These are phyloP conservation scores for Yamadazyma ubonensis DNA, from an alignment of 805 yeast species.

Conservation along the genomic window DNA sequence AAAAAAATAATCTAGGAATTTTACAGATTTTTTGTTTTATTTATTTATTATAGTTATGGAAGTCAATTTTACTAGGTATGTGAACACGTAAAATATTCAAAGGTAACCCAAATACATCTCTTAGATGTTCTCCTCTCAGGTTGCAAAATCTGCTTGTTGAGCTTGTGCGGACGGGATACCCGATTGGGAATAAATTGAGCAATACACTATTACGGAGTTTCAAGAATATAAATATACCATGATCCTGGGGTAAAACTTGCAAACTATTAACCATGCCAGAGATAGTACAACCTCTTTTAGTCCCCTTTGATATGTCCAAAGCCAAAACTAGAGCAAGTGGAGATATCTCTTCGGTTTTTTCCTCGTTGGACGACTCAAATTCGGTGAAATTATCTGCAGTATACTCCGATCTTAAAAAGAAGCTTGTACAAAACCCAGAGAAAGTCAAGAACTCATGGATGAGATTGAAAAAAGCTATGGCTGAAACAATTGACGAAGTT, in stretches of 20 bases:
- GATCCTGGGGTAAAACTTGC: no score
- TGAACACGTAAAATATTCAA: no score
- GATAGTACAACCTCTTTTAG: background rate
- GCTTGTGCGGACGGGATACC: constrained; percentile 1
- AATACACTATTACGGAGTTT: no score
- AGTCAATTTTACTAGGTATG: no score
- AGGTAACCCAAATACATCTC: no score
- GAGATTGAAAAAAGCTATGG: constrained; percentile 1
- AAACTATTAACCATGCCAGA: no score
- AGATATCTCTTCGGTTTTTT: constrained; percentile 19
- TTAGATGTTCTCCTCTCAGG: no score
- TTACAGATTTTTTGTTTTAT: background rate
- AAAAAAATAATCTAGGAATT: background rate
- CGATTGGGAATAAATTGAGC: background rate
- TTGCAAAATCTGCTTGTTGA: no score
- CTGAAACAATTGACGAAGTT: constrained; percentile 15
- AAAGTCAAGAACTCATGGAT: constrained; percentile 7
- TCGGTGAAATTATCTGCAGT: background rate
- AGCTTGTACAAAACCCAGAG: background rate
- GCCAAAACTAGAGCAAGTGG: constrained; percentile 58
- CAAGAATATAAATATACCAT: no score
- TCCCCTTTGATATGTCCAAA: constrained; percentile 52
- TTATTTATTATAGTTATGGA: no score
- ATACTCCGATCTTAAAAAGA: constrained; percentile 4
- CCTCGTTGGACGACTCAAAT: constrained; percentile 4